Percentiles rank a stretch among this genome's conserved stretches.
Conservation (phyloP, 257 asterid genomes). For the Solanum raphanifolium region DNA sequence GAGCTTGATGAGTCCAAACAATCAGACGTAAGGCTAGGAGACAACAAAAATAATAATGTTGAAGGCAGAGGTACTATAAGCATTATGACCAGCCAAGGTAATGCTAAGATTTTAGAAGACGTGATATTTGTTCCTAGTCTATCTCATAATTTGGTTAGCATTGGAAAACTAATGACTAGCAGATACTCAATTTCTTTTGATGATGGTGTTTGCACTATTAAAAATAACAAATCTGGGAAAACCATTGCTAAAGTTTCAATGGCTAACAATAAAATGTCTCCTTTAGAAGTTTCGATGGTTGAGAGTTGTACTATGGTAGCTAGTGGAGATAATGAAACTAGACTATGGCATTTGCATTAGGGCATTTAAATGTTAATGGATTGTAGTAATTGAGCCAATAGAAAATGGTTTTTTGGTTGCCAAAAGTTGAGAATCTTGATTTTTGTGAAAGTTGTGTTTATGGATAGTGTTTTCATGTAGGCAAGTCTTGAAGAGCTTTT, state of each 20-base stretch:
- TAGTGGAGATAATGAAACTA: too few relatives aligned
- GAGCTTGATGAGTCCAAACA: not conserved
- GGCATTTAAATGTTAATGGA: too few relatives aligned
- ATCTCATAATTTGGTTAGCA: not conserved
- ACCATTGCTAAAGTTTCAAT: not conserved
- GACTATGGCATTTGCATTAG: too few relatives aligned
- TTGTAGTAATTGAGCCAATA: too few relatives aligned
- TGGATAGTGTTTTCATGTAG: too few relatives aligned
- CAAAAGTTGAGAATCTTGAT: too few relatives aligned
- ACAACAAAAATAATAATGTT: not conserved
- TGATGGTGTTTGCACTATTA: not conserved
- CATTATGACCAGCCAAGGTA: not conserved
- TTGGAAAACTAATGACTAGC: not conserved
- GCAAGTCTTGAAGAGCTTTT: too few relatives aligned
- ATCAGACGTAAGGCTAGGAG: not conserved
- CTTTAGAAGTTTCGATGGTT: not conserved
- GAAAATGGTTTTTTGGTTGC: too few relatives aligned
- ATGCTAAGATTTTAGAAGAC: not conserved
- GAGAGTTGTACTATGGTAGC: too few relatives aligned
- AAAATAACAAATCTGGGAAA: too few relatives aligned
- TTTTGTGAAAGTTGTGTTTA: too few relatives aligned
- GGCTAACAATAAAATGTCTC: not conserved
- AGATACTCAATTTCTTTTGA: not conserved
- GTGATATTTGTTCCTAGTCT: not conserved
- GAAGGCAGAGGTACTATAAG: not conserved